A percentile compares a stretch with the other conserved stretches of the same genome.
These are phyloP conservation scores for Schoenoplectus triqueter DNA, from an alignment of 202 grass and related monocot species.

Conservation along the genomic window DNA sequence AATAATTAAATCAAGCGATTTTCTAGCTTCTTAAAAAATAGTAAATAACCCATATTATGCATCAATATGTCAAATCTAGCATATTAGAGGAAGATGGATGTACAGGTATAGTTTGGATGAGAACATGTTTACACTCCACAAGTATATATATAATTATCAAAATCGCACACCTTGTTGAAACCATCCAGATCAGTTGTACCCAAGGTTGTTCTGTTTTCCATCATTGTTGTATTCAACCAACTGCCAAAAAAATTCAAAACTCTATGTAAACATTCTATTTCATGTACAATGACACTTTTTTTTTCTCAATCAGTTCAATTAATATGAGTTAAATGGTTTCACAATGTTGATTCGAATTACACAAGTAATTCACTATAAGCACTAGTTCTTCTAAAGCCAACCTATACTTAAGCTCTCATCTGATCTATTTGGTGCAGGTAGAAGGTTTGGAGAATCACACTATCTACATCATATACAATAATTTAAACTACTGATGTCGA, in stretches of 20 bases:
- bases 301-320: neutral
- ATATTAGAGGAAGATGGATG: neutral
- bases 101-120: neutral
- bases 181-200: conserved; percentile 84
- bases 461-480: neutral
- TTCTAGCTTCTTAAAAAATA: too few species aligned
- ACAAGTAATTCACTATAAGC: neutral
- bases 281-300: neutral
- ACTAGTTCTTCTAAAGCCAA: neutral
- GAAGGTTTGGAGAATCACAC: neutral
- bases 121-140: neutral
- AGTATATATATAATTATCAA: neutral
- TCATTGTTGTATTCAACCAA: conserved; percentile 99
- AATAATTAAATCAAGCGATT: too few species aligned
- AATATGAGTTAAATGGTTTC: neutral
- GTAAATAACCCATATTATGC: conserved; percentile 11
- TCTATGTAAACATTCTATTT: neutral
- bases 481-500: neutral
- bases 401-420: neutral
- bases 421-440: conserved; percentile 22
- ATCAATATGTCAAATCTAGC: neutral
- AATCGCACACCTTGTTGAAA: conserved; percentile 78
- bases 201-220: conserved; percentile 88
- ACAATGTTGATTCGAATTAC: neutral
- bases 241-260: conserved; percentile 43